Evolutionary conservation across 352 stramenopile species (phyloP), one percentile per base, ranked within the genome.

Genomic region (Phytophthora pistaciae): DNA sequence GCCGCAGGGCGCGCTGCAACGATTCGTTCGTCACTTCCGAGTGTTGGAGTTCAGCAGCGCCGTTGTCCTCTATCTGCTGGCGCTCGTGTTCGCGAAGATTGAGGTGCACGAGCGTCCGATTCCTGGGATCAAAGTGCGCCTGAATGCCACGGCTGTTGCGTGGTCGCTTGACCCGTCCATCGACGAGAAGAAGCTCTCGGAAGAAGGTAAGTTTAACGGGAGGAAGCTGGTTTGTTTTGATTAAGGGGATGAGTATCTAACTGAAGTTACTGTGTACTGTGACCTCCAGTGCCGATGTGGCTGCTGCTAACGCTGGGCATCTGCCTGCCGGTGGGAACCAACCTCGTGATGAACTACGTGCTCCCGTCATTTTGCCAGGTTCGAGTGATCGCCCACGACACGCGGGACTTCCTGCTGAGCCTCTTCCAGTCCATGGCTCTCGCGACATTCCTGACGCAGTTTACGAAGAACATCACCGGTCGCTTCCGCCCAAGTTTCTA

Each of bases 401-500:
- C 86, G 6, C 84, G 88, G 3, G 87, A 94, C 63, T 94, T 96
- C 50, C 55, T 93, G 49, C 68, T 96, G 20, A 91, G 76, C 60
- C 56, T 94, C n/a, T 71, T 88, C 42, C 79, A 88, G 57, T 87
- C 84, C 8, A 68, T 75, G 27, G 71, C 79, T 3, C 65, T 95
- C 10, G 68, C 78, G 9, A 75, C 73, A 48, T 61, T 91, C 31
- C 63, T 93, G 2, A 96, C 88, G 33, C 85, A 94, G 40, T 92
- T 96, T 55, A 84, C 79, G 3, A 96, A 96, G 65, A 89, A 88
- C 70, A 82, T 87, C 40, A 89, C 83, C 0, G 88, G 88, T n/a
- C 82, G 88, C 56, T 94, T 96, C 66, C 83, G 88, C 48, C 88
- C 87, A 48, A 90, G 79, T 64, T 96, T 94, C 59, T 92, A 94